phyloP scores from a whole-genome alignment of 228 moss, liverwort and hornwort genomes.

The Sphagnum fallax region DNA sequence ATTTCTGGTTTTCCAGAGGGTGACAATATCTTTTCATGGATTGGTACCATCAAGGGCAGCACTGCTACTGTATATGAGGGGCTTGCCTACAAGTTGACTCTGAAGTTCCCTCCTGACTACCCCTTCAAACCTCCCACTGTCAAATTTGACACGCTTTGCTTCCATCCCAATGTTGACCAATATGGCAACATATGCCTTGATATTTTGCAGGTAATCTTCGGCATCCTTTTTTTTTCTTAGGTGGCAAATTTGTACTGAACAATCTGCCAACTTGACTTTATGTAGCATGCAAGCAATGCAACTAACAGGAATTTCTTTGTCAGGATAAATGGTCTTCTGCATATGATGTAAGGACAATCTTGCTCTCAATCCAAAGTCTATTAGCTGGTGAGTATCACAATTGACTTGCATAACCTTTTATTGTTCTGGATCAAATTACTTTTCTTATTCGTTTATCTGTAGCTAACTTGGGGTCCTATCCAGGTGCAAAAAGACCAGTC shows the following conservation, averaged over 20 bases:
- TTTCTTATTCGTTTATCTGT: too few species aligned
- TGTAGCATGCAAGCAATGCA: too few species aligned
- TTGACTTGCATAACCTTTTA: too few species aligned
- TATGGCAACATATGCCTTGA: slow-evolving; percentile 94
- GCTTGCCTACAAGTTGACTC: slow-evolving; percentile 63
- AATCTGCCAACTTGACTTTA: too few species aligned
- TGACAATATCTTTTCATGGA: slow-evolving; percentile 92
- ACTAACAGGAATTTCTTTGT: neutral
- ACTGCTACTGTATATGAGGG: slow-evolving; percentile 78
- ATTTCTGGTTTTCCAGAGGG: slow-evolving; percentile 98
- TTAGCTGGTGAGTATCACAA: slow-evolving; percentile 50
- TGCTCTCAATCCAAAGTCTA: slow-evolving; percentile 91
- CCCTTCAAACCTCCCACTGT: slow-evolving; percentile 93
- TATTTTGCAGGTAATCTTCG: slow-evolving; percentile 64
- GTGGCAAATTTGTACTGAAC: too few species aligned
- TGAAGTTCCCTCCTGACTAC: slow-evolving; percentile 90
- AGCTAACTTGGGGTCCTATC: too few species aligned
- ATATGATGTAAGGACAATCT: slow-evolving; percentile 85
- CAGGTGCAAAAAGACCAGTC: too few species aligned
- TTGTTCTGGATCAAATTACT: too few species aligned
- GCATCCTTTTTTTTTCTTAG: too few species aligned
- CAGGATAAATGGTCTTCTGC: slow-evolving; percentile 99
- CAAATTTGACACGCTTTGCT: slow-evolving; percentile 85
- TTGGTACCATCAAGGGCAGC: slow-evolving; percentile 90
- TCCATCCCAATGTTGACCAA: slow-evolving; percentile 96